Conservation (phyloP, 805 yeast genomes). For the Starmerella vaccinii region DNA sequence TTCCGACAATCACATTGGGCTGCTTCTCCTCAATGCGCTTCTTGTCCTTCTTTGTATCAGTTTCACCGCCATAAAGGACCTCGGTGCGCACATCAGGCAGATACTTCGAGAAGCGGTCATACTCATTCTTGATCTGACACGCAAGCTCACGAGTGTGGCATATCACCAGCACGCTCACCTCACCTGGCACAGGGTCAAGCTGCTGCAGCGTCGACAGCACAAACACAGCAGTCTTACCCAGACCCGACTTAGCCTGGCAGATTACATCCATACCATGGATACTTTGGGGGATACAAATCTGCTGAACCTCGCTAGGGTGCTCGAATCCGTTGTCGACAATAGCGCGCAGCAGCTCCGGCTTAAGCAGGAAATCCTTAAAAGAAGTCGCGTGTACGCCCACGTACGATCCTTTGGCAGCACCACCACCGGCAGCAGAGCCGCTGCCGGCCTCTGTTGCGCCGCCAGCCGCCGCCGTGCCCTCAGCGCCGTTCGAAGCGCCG, state of each 20-base stretch:
- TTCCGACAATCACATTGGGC: conserved; percentile 94
- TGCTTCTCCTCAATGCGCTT: conserved; percentile 84
- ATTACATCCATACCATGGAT: conserved; percentile 94
- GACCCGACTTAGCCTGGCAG: conserved; percentile 99
- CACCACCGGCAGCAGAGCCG: conserved; percentile 16
- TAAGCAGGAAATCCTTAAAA: conserved; percentile 91
- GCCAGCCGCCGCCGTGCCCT: conserved; percentile 27
- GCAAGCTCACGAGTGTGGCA: conserved; percentile 99
- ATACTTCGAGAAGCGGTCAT: conserved; percentile 93
- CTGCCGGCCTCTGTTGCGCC: conserved; percentile 33
- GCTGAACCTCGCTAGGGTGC: conserved; percentile 99
- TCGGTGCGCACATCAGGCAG: conserved; percentile 97
- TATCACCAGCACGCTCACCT: conserved; percentile 83
- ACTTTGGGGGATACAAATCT: conserved; percentile 95
- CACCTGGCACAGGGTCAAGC: conserved; percentile 95
- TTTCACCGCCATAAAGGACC: conserved; percentile 94
- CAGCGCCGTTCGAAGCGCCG: conserved; percentile 5
- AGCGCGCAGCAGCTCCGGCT: conserved; percentile 95
- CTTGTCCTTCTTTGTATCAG: conserved; percentile 63
- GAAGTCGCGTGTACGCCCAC: conserved; percentile 98
- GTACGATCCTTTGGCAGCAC: conserved; percentile 81
- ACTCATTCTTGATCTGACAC: conserved; percentile 94
- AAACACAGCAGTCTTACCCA: conserved; percentile 97
- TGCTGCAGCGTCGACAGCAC: conserved; percentile 93
- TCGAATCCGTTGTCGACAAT: conserved; percentile 98